Evolutionary conservation across 805 yeast genomes (phyloP).

Genomic region (Yamadazyma takamatsuzukensis): DNA sequence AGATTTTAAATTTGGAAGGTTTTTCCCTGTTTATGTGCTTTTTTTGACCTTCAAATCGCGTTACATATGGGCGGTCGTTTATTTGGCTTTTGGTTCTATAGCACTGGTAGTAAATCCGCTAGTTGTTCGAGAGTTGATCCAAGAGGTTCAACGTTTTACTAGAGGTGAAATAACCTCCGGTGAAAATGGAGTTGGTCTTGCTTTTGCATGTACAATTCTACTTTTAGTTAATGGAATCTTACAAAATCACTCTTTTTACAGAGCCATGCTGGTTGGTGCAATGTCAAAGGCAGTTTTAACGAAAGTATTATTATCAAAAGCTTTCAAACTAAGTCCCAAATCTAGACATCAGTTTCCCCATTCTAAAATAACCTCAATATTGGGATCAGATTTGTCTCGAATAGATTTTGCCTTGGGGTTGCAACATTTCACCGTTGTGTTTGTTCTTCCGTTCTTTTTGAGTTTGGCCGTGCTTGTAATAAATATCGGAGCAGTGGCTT

Average conservation of each 20-base stretch:
- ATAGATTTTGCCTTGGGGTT: conserved; percentile 69
- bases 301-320: conserved; percentile 64
- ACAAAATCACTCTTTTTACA: conserved; percentile 61
- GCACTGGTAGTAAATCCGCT: conserved; percentile 31
- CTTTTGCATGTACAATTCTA: conserved; percentile 29
- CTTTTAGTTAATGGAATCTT: conserved; percentile 26
- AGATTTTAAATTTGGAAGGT: conserved; percentile 28
- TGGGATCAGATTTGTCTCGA: conserved; percentile 78
- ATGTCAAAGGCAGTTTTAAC: conserved; percentile 67
- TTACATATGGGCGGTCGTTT: conserved; percentile 20
- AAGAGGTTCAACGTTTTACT: conserved; percentile 25
- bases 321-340: conserved; percentile 54
- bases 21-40: conserved; percentile 4
- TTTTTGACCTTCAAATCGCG: conserved; percentile 9
- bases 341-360: conserved; percentile 59
- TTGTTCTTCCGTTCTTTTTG: conserved; percentile 62
- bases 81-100: conserved; percentile 30
- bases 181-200: conserved; percentile 37
- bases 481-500: conserved; percentile 61
- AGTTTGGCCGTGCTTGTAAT: conserved; percentile 59
- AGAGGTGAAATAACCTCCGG: conserved; percentile 19
- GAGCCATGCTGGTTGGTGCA: conserved; percentile 61
- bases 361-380: conserved; percentile 68
- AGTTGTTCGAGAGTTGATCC: conserved; percentile 32
- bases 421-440: conserved; percentile 59